Base-by-base conservation (phyloP, 2,329 filamentous ascomycete species). In the Trichoderma pleuroti region DNA sequence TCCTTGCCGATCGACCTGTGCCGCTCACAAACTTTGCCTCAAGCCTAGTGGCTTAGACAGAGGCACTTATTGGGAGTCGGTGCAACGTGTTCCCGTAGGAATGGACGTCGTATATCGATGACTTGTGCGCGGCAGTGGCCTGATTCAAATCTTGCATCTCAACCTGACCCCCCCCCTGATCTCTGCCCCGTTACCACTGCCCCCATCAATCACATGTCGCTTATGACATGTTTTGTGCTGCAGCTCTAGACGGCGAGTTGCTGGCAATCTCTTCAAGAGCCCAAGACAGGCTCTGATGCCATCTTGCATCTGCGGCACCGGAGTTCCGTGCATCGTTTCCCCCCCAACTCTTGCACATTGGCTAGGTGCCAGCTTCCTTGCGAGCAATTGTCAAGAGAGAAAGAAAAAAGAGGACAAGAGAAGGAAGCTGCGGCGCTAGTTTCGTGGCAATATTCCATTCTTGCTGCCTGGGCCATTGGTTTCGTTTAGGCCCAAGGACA, bases 1-100 rank as follows among this genome's bases (percentile, higher is more conserved):
- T 30, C 60, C 49, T 32, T 59, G 67, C 57, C 57, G 39, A 52
- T 62, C 67, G 26, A 60, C 54, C 12, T 68, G 26, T 60, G 66
- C 26, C 46, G 67, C 66, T 54, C 67, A 39, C 57, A 62, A 42
- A 54, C 42, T 34, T 56, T 54, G 57, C 57, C 59, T 63, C 21
- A 9, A 18, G 64, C 57, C 65, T 36, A 71, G 70, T 71, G 70
- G 70, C 70, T 57, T 30, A 42, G 46, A 39, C 70, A 54, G 42
- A 36, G 34, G 49, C 42, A 66, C 36, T 32, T 28, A 52, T 52
- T 68, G 46, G 62, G 24, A 71, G 54, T 21, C 26, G 59, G 69
- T 62, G 69, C 63, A 62, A 67, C 61, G 63, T 71, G 69, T 56
- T 66, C 34, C 59, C 28, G 61, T 60, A 26, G 54, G 65, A 68